Percentiles rank a stretch among this genome's conserved stretches.
Conservation (phyloP, 257 asterid genomes). For the Nicotiana knightiana region DNA sequence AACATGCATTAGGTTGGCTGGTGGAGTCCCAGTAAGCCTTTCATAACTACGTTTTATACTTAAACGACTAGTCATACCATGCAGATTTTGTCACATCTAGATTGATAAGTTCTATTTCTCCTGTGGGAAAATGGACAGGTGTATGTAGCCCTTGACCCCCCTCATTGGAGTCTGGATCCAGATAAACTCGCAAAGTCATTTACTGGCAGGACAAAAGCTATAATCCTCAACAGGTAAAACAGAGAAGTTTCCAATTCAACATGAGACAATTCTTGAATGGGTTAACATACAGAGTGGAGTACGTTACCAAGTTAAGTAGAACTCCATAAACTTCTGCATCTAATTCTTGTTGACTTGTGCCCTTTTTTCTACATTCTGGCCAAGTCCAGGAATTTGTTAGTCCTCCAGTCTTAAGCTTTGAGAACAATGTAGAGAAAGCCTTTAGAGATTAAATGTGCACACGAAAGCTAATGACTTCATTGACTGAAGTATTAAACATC, state of each 20-base stretch:
- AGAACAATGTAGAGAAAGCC: background rate
- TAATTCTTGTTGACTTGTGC: background rate
- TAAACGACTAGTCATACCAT: background rate
- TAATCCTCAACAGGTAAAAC: conserved; percentile 71
- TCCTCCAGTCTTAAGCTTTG: background rate
- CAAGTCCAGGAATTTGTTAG: background rate
- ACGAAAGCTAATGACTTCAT: background rate
- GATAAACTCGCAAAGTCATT: conserved; percentile 53
- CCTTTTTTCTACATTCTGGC: background rate
- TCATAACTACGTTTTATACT: background rate
- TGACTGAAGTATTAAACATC: background rate
- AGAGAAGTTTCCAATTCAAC: background rate
- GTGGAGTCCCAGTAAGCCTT: conserved; percentile 82
- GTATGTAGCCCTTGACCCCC: conserved; percentile 81
- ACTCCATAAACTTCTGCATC: background rate
- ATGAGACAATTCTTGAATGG: background rate
- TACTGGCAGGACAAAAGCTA: conserved; percentile 63
- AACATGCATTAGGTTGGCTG: conserved; percentile 77
- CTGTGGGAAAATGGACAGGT: conserved; percentile 37
- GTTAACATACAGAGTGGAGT: background rate
- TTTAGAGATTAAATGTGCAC: background rate
- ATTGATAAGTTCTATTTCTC: conserved; percentile 9
- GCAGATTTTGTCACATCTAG: background rate
- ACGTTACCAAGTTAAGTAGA: background rate
- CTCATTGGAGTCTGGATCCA: conserved; percentile 57